Evolutionary conservation across 345 rosid species (phyloP).

Genomic region (Viola odorata): DNA sequence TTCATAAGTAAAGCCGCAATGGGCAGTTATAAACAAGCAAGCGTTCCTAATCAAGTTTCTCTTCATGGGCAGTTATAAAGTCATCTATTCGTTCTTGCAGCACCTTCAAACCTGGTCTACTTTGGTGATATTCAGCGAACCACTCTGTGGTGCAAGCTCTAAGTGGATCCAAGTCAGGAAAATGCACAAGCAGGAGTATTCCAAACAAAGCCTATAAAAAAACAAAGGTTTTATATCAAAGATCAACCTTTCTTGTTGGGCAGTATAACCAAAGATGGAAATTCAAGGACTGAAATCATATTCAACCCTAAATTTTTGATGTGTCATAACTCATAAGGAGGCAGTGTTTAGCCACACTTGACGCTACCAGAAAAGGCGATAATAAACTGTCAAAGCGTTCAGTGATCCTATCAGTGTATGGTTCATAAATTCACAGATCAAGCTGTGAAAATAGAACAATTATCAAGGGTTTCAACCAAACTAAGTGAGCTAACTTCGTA

Average conservation of each 20-base stretch:
- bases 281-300: not conserved
- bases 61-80: slow-evolving; percentile 64
- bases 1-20: too few relatives aligned
- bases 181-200: slow-evolving; percentile 57
- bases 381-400: too few relatives aligned
- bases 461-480: not conserved
- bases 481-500: not conserved
- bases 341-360: too few relatives aligned
- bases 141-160: slow-evolving; percentile 51
- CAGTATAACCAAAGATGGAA: not conserved
- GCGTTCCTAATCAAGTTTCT: slow-evolving; percentile 73
- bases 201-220: slow-evolving; percentile 77
- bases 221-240: slow-evolving; percentile 16
- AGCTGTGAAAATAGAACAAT: not conserved
- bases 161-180: slow-evolving; percentile 77
- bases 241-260: not conserved
- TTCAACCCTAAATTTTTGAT: not conserved
- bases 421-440: too few relatives aligned
- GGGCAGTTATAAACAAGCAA: too few relatives aligned
- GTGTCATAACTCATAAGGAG: too few relatives aligned
- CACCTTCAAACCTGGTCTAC: slow-evolving; percentile 68
- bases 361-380: too few relatives aligned
- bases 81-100: slow-evolving; percentile 80
- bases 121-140: slow-evolving; percentile 60
- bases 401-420: too few relatives aligned